Percentiles rank a stretch among this genome's conserved stretches.
Evolutionary conservation across 805 yeast species (phyloP).

Genomic region (Wickerhamomyces bovis): DNA sequence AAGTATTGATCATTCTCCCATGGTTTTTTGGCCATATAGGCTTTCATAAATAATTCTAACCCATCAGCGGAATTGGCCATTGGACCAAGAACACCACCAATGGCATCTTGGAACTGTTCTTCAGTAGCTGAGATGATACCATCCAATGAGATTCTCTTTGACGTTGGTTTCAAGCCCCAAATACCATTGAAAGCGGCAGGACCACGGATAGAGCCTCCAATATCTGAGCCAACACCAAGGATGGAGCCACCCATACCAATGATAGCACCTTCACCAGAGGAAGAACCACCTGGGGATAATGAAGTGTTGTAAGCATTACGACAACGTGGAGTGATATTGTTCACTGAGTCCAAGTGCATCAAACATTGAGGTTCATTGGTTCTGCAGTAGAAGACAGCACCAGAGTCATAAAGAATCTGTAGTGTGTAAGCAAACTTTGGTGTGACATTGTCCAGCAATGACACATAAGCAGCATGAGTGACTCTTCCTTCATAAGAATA

Average conservation of each 20-base stretch:
- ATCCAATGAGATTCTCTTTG: slow-evolving; percentile 38
- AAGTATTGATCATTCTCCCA: slow-evolving; percentile 42
- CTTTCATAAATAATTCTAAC: slow-evolving; percentile 60
- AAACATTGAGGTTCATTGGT: slow-evolving; percentile 65
- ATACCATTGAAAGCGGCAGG: slow-evolving; percentile 63
- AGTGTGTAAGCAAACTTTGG: slow-evolving; percentile 40
- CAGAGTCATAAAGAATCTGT: slow-evolving; percentile 29
- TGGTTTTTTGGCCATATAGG: slow-evolving; percentile 43
- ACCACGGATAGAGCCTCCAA: slow-evolving; percentile 64
- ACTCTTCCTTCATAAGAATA: slow-evolving; percentile 46
- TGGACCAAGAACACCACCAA: slow-evolving; percentile 65
- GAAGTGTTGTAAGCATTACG: slow-evolving; percentile 52
- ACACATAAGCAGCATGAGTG: slow-evolving; percentile 58
- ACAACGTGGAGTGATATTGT: slow-evolving; percentile 54
- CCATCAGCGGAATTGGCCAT: slow-evolving; percentile 60
- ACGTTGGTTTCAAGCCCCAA: slow-evolving; percentile 57
- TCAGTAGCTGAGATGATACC: slow-evolving; percentile 9
- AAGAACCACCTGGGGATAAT: slow-evolving; percentile 65
- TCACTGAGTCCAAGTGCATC: slow-evolving; percentile 62
- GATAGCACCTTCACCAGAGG: slow-evolving; percentile 67
- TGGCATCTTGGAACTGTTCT: slow-evolving; percentile 39
- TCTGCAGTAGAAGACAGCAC: slow-evolving; percentile 55
- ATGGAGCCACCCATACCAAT: slow-evolving; percentile 55
- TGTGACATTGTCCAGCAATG: slow-evolving; percentile 41
- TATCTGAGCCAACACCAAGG: slow-evolving; percentile 63